Evolutionary conservation across 2,329 filamentous ascomycete genomes (phyloP).

Genomic region (Chaetomiaceae sp.): DNA sequence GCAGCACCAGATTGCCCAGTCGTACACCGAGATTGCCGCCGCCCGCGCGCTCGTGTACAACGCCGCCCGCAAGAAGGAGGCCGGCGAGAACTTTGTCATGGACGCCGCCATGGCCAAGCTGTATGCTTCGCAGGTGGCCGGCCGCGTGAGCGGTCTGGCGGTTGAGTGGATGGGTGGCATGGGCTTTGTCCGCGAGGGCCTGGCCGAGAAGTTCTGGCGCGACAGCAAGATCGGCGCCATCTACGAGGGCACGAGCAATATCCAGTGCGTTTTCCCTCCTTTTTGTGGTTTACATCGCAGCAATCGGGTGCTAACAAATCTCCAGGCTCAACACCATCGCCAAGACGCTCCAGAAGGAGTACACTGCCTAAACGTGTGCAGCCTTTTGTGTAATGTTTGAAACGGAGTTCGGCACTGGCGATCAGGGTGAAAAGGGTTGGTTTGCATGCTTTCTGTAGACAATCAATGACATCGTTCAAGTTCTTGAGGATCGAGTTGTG

Average conservation of each 20-base stretch:
- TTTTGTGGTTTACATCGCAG: not conserved
- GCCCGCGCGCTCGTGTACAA: conserved; percentile 93
- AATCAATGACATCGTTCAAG: not conserved
- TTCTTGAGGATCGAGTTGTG: not conserved
- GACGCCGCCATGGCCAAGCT: conserved; percentile 99
- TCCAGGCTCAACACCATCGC: conserved; percentile 58
- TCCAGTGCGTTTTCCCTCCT: conserved; percentile 46
- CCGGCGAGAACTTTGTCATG: conserved; percentile 87
- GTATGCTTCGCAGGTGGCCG: conserved; percentile 87
- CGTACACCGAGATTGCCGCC: conserved; percentile 88
- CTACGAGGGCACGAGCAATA: conserved; percentile 86
- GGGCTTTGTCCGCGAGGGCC: conserved; percentile 94
- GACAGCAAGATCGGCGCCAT: conserved; percentile 99
- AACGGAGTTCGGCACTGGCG: conserved; percentile 10
- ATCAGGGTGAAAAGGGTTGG: conserved; percentile 4
- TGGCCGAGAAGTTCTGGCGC: conserved; percentile 96
- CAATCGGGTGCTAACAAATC: conserved; percentile 30
- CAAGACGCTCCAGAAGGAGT: conserved; percentile 58
- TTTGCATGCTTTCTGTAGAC: conserved; percentile 2
- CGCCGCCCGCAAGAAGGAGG: conserved; percentile 95
- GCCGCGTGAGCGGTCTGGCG: conserved; percentile 75
- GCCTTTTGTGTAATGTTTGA: not conserved
- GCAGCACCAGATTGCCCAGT: conserved; percentile 97
- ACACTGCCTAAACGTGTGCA: conserved; percentile 37
- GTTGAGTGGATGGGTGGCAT: conserved; percentile 99